Conservation (phyloP, 1,284 basidiomycete species). For the Puccinia novopanici region DNA sequence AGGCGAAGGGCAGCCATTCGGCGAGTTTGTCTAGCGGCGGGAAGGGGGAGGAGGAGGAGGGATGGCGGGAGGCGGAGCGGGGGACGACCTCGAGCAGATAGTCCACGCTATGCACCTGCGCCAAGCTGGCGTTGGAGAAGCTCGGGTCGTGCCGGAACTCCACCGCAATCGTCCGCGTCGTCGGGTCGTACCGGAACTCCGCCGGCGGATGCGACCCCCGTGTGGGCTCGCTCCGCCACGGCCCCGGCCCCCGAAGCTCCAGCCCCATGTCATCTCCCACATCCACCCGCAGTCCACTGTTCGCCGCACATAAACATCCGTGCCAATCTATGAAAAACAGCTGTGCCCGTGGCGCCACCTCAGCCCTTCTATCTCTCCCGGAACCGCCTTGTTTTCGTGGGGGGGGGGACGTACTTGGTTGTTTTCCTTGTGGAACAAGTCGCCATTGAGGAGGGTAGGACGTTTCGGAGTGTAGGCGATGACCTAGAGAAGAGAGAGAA, state of each 20-base stretch:
- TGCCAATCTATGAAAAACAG: conserved; percentile 50
- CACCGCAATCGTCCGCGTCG: conserved; percentile 53
- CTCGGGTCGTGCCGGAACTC: conserved; percentile 53
- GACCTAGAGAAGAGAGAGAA: conserved; percentile 11
- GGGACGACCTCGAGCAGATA: conserved; percentile 43
- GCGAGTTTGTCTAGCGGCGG: conserved; percentile 42
- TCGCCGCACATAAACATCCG: conserved; percentile 42
- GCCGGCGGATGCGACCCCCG: conserved; percentile 53
- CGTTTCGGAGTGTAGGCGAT: conserved; percentile 43
- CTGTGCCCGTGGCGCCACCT: not conserved
- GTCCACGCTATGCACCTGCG: conserved; percentile 37
- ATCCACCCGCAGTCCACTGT: conserved; percentile 19
- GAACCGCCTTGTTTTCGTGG: no score
- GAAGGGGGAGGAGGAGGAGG: not conserved
- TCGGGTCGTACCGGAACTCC: conserved; percentile 53
- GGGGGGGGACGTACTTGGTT: conserved; percentile 34
- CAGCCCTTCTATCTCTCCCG: no score
- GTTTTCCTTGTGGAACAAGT: conserved; percentile 38
- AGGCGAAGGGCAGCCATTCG: conserved; percentile 34
- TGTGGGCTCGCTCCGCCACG: conserved; percentile 51
- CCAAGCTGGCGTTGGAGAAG: conserved; percentile 46
- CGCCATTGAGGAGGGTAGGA: conserved; percentile 24
- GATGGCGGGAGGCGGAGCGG: not conserved
- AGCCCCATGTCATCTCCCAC: conserved; percentile 46
- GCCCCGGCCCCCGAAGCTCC: conserved; percentile 50